Conservation (phyloP, 2,329 filamentous ascomycete genomes). For the Fusarium xyrophilum region DNA sequence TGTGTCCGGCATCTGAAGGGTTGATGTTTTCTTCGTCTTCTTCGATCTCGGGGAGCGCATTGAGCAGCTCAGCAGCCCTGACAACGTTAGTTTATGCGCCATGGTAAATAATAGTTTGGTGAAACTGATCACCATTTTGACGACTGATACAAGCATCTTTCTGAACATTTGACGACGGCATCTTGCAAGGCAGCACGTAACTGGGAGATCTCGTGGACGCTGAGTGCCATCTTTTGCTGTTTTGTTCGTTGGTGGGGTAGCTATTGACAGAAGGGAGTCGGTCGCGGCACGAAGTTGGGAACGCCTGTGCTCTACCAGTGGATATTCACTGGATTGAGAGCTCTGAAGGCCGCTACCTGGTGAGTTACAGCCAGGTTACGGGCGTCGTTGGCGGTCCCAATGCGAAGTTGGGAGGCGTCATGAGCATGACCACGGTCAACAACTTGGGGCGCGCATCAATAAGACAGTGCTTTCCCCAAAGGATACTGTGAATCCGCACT, state of each 20-base stretch:
- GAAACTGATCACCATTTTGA: constrained; percentile 79
- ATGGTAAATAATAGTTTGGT: neutral
- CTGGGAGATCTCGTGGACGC: constrained; percentile 64
- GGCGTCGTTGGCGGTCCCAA: neutral
- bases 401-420: constrained; percentile 15
- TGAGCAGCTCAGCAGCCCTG: constrained; percentile 94
- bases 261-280: constrained; percentile 11
- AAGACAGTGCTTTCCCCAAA: neutral
- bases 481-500: constrained; percentile 1
- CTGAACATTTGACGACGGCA: constrained; percentile 88
- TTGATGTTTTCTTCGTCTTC: constrained; percentile 59
- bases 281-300: neutral
- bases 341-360: neutral
- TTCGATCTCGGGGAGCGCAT: constrained; percentile 72
- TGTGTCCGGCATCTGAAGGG: constrained; percentile 47
- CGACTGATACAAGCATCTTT: constrained; percentile 93
- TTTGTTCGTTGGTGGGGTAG: constrained; percentile 25
- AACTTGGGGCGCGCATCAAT: constrained; percentile 3
- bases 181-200: constrained; percentile 79
- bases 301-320: constrained; percentile 3
- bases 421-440: constrained; percentile 27
- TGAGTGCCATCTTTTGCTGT: constrained; percentile 58
- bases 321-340: neutral
- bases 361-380: neutral
- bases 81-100: constrained; percentile 23